Base-by-base conservation (phyloP, 2,329 filamentous ascomycete genomes). In the Coniochaeta sp. region DNA sequence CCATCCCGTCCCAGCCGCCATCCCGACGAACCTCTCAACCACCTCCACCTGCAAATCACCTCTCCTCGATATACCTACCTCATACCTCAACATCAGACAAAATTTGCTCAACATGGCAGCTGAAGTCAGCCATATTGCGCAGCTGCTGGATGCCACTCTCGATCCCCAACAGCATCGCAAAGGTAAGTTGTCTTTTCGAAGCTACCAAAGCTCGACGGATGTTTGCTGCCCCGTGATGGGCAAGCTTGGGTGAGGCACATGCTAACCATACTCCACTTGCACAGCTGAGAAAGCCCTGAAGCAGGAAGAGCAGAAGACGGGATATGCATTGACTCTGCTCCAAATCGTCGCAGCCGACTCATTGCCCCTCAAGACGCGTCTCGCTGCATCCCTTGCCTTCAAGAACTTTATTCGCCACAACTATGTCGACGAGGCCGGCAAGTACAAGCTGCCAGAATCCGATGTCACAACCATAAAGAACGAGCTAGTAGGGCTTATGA, bases 331-430 rank as follows among this genome's bases (percentile, higher is more conserved):
- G 49, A 78, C 80, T 51, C 83, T 99, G 51, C 86, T 99, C 50
- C 91, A 92, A 62, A 95, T 97, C 65, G 90, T 96, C 62, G 89
- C 88, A 57, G 83, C 86, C 59, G 81, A 85, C 52, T 74, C 79
- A 38, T 81, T 87, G 57, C 85, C 89, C 35, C 72, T 78, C 58
- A 92, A 89, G 62, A 94, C 89, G 55, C 85, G 94, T 56, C 83
- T 99, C 38, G 83, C 92, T 6, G 89, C 88, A 62, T 89, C 94
- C 26, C 79, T 99, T 54, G 94, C 89, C 74, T 99, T 99, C 81
- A 99, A 99, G 74, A 99, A 99, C 75, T 95, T 96, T 70, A 91
- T 99, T 65, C 87, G 88, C 69, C 83, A 87, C 65, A 94, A 91
- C 76, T 99, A 95, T 83, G 89, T 90, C 61, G 89, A 97, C 69